These are phyloP conservation scores for Saccharomyces pastorianus DNA, from an alignment of 1,139 yeast species.

Conservation along the genomic window DNA sequence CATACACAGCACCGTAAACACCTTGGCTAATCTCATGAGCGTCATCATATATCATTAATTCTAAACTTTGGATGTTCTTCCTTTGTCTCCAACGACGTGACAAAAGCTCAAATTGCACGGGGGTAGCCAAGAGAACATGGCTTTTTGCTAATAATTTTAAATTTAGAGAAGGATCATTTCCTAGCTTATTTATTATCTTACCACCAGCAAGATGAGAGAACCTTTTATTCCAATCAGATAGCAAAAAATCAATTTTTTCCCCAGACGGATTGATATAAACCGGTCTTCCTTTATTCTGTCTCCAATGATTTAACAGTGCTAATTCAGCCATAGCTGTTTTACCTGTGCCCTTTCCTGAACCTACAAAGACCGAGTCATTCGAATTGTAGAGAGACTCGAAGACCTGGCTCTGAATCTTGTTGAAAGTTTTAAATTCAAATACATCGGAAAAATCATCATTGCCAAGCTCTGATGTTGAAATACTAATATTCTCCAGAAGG, in stretches of 20 bases:
- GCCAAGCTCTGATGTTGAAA: constrained; percentile 43
- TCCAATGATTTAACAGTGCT: constrained; percentile 67
- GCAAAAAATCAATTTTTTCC: constrained; percentile 42
- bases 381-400: constrained; percentile 54
- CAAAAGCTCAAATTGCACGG: constrained; percentile 62
- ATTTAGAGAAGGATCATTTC: constrained; percentile 55
- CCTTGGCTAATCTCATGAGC: constrained; percentile 62
- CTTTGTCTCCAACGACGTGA: constrained; percentile 80
- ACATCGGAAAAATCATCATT: constrained; percentile 38
- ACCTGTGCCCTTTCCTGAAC: constrained; percentile 70
- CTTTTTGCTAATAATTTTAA: constrained; percentile 45
- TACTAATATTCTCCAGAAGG: constrained; percentile 43
- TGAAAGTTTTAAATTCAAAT: constrained; percentile 49
- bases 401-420: constrained; percentile 64
- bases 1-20: constrained; percentile 53
- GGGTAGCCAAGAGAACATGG: constrained; percentile 71
- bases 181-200: constrained; percentile 47
- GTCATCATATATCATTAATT: constrained; percentile 66
- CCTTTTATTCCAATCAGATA: constrained; percentile 45
- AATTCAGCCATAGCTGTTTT: constrained; percentile 66
- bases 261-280: constrained; percentile 61
- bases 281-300: constrained; percentile 51
- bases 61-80: constrained; percentile 59
- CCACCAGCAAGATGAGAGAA: constrained; percentile 42
- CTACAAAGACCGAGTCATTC: constrained; percentile 54